Evolutionary conservation across 208 protist species (phyloP).

Genomic region (Trichomonas gallinae): DNA sequence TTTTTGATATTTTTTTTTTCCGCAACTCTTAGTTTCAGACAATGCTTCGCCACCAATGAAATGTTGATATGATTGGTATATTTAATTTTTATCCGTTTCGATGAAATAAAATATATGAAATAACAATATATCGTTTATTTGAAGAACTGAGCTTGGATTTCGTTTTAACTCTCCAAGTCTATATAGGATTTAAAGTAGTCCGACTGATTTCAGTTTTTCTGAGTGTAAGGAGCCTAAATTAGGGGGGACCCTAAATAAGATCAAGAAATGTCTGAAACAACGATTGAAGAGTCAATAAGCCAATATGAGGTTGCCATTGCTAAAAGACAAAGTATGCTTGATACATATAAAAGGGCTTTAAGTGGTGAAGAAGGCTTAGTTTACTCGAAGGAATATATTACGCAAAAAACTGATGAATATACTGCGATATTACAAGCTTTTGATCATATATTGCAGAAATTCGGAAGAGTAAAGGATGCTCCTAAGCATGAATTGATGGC

Average conservation of each 20-base stretch:
- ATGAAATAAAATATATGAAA: too few species aligned
- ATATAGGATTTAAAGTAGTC: too few species aligned
- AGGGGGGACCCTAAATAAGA: too few species aligned
- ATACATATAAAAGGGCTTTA: neutral
- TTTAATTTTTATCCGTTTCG: too few species aligned
- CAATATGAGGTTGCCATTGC: neutral
- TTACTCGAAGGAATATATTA: neutral
- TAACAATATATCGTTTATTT: too few species aligned
- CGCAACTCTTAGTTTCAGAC: too few species aligned
- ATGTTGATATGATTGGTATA: too few species aligned
- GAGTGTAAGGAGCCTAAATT: too few species aligned
- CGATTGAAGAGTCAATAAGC: neutral
- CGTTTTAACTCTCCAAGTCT: too few species aligned
- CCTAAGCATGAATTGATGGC: neutral
- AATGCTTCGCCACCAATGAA: too few species aligned
- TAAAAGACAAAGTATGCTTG: neutral
- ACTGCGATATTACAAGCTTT: neutral
- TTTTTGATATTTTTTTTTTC: neutral
- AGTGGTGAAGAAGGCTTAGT: neutral
- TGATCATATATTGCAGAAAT: neutral
- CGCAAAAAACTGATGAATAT: neutral
- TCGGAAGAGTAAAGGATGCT: neutral
- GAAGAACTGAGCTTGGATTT: too few species aligned
- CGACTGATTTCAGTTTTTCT: too few species aligned
- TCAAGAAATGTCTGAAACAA: neutral